Evolutionary conservation across 345 rosid genomes (phyloP).

Genomic region (Rhodomyrtus tomentosa): DNA sequence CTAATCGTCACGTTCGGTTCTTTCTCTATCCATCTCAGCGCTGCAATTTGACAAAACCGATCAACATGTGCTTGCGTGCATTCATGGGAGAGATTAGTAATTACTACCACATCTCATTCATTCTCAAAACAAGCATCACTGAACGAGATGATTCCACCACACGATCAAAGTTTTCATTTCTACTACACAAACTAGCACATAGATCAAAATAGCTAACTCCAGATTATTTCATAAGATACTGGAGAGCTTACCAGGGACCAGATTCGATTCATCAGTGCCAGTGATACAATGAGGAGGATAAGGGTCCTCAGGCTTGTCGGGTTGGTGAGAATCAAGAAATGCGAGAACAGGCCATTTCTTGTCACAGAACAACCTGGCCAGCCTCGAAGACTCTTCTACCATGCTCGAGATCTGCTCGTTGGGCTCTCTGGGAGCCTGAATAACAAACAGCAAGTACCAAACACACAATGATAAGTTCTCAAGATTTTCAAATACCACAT

Average conservation of each 20-base stretch:
- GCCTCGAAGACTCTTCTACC: conserved; percentile 14
- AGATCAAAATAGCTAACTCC: neutral
- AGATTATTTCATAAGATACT: neutral
- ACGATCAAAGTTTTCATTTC: neutral
- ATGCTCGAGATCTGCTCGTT: conserved; percentile 17
- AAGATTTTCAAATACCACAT: neutral
- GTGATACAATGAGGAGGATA: conserved; percentile 27
- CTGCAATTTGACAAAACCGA: conserved; percentile 3
- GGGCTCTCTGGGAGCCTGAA: conserved; percentile 22
- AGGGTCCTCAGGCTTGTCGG: conserved; percentile 27
- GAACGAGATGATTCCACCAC: neutral
- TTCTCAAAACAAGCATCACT: neutral
- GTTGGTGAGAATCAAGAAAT: conserved; percentile 26
- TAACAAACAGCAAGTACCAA: neutral
- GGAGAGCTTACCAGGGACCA: conserved; percentile 18
- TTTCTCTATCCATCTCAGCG: conserved; percentile 30
- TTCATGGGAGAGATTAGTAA: neutral
- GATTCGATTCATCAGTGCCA: conserved; percentile 26
- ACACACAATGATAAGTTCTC: neutral
- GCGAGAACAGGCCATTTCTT: conserved; percentile 22
- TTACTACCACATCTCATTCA: neutral
- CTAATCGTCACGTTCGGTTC: conserved; percentile 31
- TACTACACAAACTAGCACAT: neutral
- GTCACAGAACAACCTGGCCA: conserved; percentile 21
- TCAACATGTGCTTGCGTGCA: neutral